Base-by-base conservation (phyloP, 192 early-diverging fungal species). In the Lobulomyces angularis region DNA sequence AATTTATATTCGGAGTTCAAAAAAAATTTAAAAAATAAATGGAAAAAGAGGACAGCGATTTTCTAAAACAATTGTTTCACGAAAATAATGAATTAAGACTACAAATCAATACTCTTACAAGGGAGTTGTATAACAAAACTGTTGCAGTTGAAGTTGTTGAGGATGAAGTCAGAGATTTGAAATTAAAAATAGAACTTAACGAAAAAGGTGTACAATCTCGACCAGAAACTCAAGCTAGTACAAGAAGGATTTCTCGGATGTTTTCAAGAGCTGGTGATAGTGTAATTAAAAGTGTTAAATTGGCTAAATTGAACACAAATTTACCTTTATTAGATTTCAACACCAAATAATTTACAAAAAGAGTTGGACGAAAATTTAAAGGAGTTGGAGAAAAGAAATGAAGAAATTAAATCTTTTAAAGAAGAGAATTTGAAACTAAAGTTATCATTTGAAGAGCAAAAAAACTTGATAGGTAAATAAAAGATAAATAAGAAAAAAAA, bases 41-140 rank as follows among this genome's bases (percentile, higher is more conserved):
- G 69, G 64, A 72, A 31, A 61, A 76, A 41, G 66, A 57, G 19
- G 73, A 76, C 32, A 28, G 63, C 2, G 69, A 76, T 30, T 62
- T 77, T 17, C 42, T 77, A 4, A 63, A 59, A 16, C 61, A 64
- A 24, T 45, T 77, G 11, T 77, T 77, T 45, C 45, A 51, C 28
- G 70, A 74, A 39, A 74, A 74, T 47, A 74, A 67, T 50, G 64
- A 74, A 41, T 50, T 77, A 8, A 27, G 73, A 30, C 53, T 48
- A 3, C 53, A 61, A 45, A 42, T 48, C 16, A 69, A 61, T 53
- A 57, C 58, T 3, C 33, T 64, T 19, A 59, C 69, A 35, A 46
- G 69, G 35, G 67, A 73, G 70, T 58, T 73, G 12, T 71, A 61
- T 49, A 66, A 67, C 48, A 64, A 65, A 44, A 55, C 54, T 1